Evolutionary conservation across 768 basidiomycete species (phyloP).

Genomic region (Baorangia bicolor): DNA sequence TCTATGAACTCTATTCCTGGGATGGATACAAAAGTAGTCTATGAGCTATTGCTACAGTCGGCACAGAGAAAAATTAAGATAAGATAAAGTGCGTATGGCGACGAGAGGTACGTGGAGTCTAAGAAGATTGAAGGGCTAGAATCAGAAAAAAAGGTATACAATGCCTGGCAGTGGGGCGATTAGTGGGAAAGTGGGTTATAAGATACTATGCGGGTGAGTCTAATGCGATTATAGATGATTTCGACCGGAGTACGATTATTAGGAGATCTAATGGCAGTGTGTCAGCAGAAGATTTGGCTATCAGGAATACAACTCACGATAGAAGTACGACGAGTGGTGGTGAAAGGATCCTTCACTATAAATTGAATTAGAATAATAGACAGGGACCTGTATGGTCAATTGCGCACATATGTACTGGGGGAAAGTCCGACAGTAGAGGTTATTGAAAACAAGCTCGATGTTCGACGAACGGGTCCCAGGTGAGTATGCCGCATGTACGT

Average conservation of each 20-base stretch:
- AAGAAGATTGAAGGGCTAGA: not conserved
- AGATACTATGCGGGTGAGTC: not conserved
- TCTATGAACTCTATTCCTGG: constrained; percentile 1
- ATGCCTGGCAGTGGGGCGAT: not conserved
- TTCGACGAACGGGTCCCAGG: not conserved
- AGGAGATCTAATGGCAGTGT: not conserved
- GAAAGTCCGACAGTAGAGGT: not conserved
- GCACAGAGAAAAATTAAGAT: not conserved
- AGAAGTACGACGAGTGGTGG: not conserved
- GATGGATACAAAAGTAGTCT: constrained; percentile 1
- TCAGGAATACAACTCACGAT: constrained; percentile 2
- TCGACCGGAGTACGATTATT: not conserved
- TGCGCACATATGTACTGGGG: not conserved
- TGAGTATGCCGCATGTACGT: not conserved
- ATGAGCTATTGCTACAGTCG: constrained; percentile 22
- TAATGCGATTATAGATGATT: not conserved
- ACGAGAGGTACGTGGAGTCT: not conserved
- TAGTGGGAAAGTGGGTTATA: not conserved
- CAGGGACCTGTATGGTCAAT: not conserved
- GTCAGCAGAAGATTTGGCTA: not conserved
- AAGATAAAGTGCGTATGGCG: not conserved
- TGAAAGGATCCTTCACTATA: not conserved
- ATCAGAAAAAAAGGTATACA: not conserved
- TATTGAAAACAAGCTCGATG: not conserved
- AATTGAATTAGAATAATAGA: not conserved